Base-by-base conservation (phyloP, 2,329 filamentous ascomycete species). In the Ceratocystis huliohia region DNA sequence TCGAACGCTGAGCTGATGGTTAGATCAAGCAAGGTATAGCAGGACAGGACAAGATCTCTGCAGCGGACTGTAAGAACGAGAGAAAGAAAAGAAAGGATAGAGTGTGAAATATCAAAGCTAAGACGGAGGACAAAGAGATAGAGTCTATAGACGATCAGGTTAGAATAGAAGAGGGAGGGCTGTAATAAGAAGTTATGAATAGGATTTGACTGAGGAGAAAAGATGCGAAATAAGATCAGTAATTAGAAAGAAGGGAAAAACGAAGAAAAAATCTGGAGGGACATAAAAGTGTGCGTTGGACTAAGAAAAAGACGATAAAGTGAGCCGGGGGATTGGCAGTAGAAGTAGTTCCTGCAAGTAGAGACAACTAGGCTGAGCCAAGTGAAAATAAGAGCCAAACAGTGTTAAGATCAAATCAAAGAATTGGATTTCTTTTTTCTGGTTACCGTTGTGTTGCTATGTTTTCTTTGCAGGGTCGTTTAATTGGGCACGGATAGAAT, bases 301-400 rank as follows among this genome's bases (percentile, higher is more conserved):
- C 25, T n/a, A 59, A 37, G 56, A 25, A 22, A 53, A 13, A 33
- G 25, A n/a, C 15, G 28, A 59, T 30, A 59, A 4, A 25, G 56
- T 33, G 28, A 30, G 53, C 53, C 56, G 56, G 56, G 56, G 56
- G 28, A 59, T 37, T 37, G 56, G 56, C n/a, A 17, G 56, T 59
- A 59, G 56, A 59, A 59, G 56, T 59, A 59, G 56, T 59, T 59
- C 56, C 56, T 37, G 25, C 56, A 59, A 59, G 25, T 30, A 59
- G 53, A 59, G 56, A 59, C 56, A 59, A 30, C 56, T 8, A 59
- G 8, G 3, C 56, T 2, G n/a, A 28, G 53, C 53, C 25, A 59
- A 17, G 4, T 17, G 8, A 33, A 17, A 41, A 15, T 5, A 41
- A 41, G 37, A 13, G 50, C 50, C 22, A 57, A 17, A 28, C 50